Conservation (phyloP, 2,329 filamentous ascomycete genomes). For the Colletotrichum brevisporum region DNA sequence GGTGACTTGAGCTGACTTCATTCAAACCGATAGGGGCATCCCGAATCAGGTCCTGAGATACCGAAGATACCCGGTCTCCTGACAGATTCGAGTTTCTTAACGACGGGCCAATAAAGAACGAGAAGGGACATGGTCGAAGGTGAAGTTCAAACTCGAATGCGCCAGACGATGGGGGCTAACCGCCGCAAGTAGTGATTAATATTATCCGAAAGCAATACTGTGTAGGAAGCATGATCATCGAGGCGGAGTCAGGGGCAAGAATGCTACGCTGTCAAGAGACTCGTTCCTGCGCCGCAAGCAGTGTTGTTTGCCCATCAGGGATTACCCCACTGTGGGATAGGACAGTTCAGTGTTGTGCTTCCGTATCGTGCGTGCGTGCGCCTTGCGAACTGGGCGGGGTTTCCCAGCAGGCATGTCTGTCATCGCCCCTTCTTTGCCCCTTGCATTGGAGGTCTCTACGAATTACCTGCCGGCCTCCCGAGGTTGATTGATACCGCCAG, state of each 20-base stretch:
- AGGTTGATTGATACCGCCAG: no score
- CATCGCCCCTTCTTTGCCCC: no score
- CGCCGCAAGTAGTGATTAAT: neutral
- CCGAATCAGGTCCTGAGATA: constrained; percentile 6
- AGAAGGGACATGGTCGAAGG: neutral
- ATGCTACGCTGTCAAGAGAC: neutral
- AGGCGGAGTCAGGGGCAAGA: neutral
- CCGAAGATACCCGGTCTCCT: constrained; percentile 3
- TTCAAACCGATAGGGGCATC: neutral
- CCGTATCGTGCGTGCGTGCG: neutral
- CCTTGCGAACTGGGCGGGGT: neutral
- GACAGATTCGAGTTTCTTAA: neutral
- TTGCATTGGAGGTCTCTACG: no score
- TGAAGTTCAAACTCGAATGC: neutral
- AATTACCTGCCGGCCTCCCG: no score
- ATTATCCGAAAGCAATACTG: neutral
- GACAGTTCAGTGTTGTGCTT: neutral
- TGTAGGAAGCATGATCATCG: neutral
- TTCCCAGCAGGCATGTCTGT: no score
- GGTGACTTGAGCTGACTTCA: no score
- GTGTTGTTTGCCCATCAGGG: neutral
- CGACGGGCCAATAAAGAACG: neutral
- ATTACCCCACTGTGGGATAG: no score
- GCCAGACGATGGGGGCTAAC: neutral
- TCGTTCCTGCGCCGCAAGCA: neutral